These are phyloP conservation scores for Nigrospora sphaerica DNA, from an alignment of 2,329 filamentous ascomycete species.

Conservation along the genomic window DNA sequence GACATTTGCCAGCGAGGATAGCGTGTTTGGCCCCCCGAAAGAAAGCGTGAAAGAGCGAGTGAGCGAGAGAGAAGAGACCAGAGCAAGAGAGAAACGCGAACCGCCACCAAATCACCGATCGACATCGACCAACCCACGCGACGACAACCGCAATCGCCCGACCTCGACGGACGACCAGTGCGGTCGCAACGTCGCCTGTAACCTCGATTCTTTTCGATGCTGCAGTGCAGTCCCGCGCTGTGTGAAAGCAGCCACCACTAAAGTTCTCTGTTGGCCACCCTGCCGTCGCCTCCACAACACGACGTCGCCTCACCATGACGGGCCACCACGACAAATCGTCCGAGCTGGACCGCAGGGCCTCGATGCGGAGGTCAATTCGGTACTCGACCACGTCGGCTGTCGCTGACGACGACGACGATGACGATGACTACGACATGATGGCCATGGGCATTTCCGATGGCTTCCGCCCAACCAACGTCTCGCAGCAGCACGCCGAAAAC, in stretches of 20 bases:
- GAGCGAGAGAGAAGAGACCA: too few species aligned
- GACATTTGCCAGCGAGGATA: too few species aligned
- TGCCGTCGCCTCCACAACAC: too few species aligned
- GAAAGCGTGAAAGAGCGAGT: too few species aligned
- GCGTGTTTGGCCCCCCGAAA: too few species aligned
- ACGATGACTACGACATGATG: slow-evolving; percentile 41
- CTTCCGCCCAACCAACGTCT: slow-evolving; percentile 19
- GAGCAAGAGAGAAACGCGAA: too few species aligned
- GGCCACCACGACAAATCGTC: slow-evolving; percentile 28
- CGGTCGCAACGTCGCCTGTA: too few species aligned
- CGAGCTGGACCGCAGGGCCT: slow-evolving; percentile 33
- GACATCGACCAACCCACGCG: too few species aligned
- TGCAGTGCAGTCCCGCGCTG: slow-evolving; percentile 2
- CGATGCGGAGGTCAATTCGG: slow-evolving; percentile 33
- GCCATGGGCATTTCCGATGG: slow-evolving; percentile 40
- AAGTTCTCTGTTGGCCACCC: too few species aligned
- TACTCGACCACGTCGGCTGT: slow-evolving; percentile 1
- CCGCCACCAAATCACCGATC: too few species aligned
- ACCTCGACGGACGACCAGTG: too few species aligned
- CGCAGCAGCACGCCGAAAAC: slow-evolving; percentile 13
- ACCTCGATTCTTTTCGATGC: not conserved
- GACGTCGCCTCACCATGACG: slow-evolving; percentile 27
- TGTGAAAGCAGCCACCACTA: not conserved
- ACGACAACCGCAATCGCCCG: too few species aligned
- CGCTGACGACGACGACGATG: slow-evolving; percentile 37